Base-by-base conservation (phyloP, 1,284 basidiomycete genomes). In the Stygiomarasmius scandens region DNA sequence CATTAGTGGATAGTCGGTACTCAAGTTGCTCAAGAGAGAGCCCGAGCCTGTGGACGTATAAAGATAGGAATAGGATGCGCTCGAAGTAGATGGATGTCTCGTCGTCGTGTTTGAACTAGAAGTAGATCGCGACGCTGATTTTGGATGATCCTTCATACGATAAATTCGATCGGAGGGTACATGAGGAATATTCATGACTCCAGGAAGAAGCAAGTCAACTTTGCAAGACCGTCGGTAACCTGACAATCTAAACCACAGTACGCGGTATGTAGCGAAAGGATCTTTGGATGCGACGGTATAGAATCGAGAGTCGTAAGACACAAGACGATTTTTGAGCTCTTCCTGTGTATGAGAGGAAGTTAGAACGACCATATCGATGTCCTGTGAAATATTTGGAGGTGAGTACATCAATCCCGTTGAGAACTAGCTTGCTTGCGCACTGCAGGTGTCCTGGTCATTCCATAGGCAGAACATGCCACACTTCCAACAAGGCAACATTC, bases 201-300 rank as follows among this genome's bases (percentile, higher is more conserved):
- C 78, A 0, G 82, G 80, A 23, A 74, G 53, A 41, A 84, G 75
- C 54, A 85, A 70, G 63, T 84, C 82, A 48, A 85, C 78, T 66
- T 84, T 84, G 66, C 81, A 80, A 25, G 64, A 60, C 23, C 66
- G 60, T 27, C 49, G 60, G 12, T 53, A 44, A 10, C 48, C 49
- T 23, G 38, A 1, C 2, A 78, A 62, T 20, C 67, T 64, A 65
- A 74, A 80, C 74, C 77, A 82, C 0, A 84, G 69, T 0, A 83
- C 76, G 25, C 70, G 68, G 66, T 81, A 80, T 0, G 76, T 74
- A 11, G 77, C 78, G 3, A 52, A 53, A 9, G 69, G 72, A 60
- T 77, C 74, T 34, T 66, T 69, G 3, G 81, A 73, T 0, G 69
- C 62, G 6, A 78, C 64, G 49, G 78, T 71, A 60, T 70, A 78